Conservation (phyloP, 208 protist genomes). For the Blastocrithidia nonstop region DNA sequence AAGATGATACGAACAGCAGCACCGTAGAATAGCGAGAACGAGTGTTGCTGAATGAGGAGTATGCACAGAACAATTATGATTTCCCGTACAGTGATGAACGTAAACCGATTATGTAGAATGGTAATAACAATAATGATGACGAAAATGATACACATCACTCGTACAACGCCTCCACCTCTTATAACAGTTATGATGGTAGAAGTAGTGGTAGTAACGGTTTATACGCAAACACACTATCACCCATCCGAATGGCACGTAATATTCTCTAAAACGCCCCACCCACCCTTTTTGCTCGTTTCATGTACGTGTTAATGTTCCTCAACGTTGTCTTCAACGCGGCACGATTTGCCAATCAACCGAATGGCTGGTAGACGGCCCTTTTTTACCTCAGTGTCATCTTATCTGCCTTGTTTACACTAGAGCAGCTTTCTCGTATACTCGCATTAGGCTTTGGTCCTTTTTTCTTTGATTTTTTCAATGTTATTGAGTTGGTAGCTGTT, state of each 20-base stretch:
- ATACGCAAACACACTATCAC: slow-evolving; percentile 38
- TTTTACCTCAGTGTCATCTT: slow-evolving; percentile 62
- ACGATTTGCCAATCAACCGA: slow-evolving; percentile 63
- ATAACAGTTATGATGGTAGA: no score
- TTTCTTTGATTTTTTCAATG: slow-evolving; percentile 55
- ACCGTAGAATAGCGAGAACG: no score
- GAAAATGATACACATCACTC: no score
- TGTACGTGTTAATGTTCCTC: slow-evolving; percentile 63
- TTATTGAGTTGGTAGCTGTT: slow-evolving; percentile 53
- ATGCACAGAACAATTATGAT: no score
- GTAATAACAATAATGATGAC: no score
- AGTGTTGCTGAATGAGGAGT: no score
- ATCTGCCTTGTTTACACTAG: slow-evolving; percentile 67
- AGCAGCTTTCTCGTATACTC: slow-evolving; percentile 67
- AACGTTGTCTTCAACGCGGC: slow-evolving; percentile 83
- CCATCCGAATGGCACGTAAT: slow-evolving; percentile 71
- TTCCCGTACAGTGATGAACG: no score
- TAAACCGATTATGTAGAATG: no score
- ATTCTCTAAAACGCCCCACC: slow-evolving; percentile 71
- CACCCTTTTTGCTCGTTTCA: slow-evolving; percentile 55
- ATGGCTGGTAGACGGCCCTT: slow-evolving; percentile 58
- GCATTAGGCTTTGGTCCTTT: slow-evolving; percentile 70
- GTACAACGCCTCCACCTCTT: no score
- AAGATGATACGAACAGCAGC: no score
- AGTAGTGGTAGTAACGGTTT: no score